Evolutionary conservation across 2,329 filamentous ascomycete genomes (phyloP).

Genomic region (Seiridium unicorne): DNA sequence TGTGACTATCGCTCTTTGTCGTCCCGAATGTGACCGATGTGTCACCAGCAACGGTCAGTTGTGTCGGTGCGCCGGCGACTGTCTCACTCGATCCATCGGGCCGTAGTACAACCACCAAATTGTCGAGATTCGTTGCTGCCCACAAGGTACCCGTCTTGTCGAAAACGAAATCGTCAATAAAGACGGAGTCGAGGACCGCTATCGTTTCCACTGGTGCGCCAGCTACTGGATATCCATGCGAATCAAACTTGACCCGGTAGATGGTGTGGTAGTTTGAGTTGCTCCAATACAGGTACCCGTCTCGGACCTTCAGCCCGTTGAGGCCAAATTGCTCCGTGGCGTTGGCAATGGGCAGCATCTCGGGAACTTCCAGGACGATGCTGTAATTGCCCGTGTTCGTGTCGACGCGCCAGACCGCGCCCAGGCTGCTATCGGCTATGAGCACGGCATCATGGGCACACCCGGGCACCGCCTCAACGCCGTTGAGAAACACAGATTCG

Average conservation of each 20-base stretch:
- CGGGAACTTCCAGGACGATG: slow-evolving; percentile 17
- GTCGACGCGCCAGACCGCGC: slow-evolving; percentile 20
- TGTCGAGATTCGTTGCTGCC: slow-evolving; percentile 17
- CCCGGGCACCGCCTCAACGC: slow-evolving; percentile 13
- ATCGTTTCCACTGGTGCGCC: slow-evolving; percentile 14
- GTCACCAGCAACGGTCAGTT: slow-evolving; percentile 16
- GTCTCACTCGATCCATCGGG: slow-evolving; percentile 11
- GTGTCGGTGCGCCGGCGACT: slow-evolving; percentile 11
- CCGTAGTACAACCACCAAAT: slow-evolving; percentile 15
- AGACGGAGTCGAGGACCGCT: slow-evolving; percentile 12
- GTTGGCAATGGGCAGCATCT: slow-evolving; percentile 16
- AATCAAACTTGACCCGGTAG: slow-evolving; percentile 12
- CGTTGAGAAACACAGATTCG: slow-evolving; percentile 15
- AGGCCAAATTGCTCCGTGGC: slow-evolving; percentile 12
- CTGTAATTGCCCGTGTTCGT: slow-evolving; percentile 13
- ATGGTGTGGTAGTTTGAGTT: slow-evolving; percentile 14
- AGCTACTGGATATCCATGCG: background rate
- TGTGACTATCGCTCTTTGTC: slow-evolving; percentile 11
- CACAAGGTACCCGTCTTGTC: slow-evolving; percentile 16
- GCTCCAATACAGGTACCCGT: slow-evolving; percentile 19
- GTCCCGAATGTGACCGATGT: slow-evolving; percentile 18
- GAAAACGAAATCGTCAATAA: slow-evolving; percentile 24
- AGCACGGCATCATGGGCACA: slow-evolving; percentile 11
- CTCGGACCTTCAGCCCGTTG: slow-evolving; percentile 21
- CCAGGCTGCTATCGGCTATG: slow-evolving; percentile 16